Evolutionary conservation across 2,329 filamentous ascomycete species (phyloP).

Genomic region (Ophiostoma angusticollis): DNA sequence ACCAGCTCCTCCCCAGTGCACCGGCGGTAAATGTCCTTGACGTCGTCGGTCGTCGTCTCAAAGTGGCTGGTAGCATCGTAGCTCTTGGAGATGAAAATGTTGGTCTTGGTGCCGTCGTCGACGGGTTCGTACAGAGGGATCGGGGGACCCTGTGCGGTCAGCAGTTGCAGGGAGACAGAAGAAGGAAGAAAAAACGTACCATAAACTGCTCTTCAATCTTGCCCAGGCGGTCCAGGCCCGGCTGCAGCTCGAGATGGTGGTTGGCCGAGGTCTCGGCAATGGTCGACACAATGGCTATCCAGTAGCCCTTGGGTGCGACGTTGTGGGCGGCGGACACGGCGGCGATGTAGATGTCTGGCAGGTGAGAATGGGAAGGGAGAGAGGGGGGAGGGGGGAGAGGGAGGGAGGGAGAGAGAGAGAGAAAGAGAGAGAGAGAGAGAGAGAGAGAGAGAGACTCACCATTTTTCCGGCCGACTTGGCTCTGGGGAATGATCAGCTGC

Average conservation of each 20-base stretch:
- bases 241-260: slow-evolving; percentile 88
- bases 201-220: slow-evolving; percentile 96
- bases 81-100: slow-evolving; percentile 95
- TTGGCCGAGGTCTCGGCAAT: slow-evolving; percentile 87
- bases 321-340: slow-evolving; percentile 93
- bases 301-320: slow-evolving; percentile 97
- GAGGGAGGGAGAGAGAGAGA: not conserved
- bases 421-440: not conserved
- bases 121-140: slow-evolving; percentile 91
- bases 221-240: slow-evolving; percentile 83
- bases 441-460: slow-evolving; percentile 41
- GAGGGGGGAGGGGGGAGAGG: not conserved
- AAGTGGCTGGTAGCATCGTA: slow-evolving; percentile 98
- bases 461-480: slow-evolving; percentile 91
- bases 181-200: slow-evolving; percentile 32
- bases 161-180: not conserved
- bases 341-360: slow-evolving; percentile 83
- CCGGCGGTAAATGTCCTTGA: slow-evolving; percentile 82
- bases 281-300: slow-evolving; percentile 95
- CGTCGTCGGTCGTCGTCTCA: slow-evolving; percentile 82
- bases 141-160: slow-evolving; percentile 46
- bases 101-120: slow-evolving; percentile 69
- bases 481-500: slow-evolving; percentile 96
- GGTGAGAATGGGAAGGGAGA: not conserved
- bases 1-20: slow-evolving; percentile 74